phyloP scores from a whole-genome alignment of 768 basidiomycete genomes.

The Phallus indusiatus region DNA sequence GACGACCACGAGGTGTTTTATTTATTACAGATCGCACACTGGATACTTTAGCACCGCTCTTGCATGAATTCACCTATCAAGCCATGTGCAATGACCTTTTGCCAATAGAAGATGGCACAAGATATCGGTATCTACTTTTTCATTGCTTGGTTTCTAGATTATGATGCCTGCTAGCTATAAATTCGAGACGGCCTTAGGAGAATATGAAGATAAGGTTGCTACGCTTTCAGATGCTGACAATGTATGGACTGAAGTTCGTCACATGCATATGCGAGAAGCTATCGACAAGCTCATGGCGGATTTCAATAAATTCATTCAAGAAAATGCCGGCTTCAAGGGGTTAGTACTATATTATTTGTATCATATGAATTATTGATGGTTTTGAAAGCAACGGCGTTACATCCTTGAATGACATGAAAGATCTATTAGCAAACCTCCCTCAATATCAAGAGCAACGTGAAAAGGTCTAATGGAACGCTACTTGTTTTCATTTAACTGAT shows the following conservation, averaged over 20 bases:
- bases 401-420: slow-evolving; percentile 95
- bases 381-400: slow-evolving; percentile 61
- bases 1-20: slow-evolving; percentile 67
- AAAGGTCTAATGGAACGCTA: slow-evolving; percentile 45
- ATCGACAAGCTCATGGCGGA: slow-evolving; percentile 95
- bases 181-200: slow-evolving; percentile 81
- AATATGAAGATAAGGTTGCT: slow-evolving; percentile 82
- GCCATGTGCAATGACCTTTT: slow-evolving; percentile 97
- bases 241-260: slow-evolving; percentile 88
- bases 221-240: slow-evolving; percentile 78
- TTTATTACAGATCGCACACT: slow-evolving; percentile 95
- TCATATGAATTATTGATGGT: slow-evolving; percentile 3
- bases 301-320: slow-evolving; percentile 89
- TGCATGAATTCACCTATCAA: slow-evolving; percentile 99
- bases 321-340: slow-evolving; percentile 93
- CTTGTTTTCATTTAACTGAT: background rate
- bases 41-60: slow-evolving; percentile 82
- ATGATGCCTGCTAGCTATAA: slow-evolving; percentile 54
- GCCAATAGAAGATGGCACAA: slow-evolving; percentile 75
- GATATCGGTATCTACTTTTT: slow-evolving; percentile 61
- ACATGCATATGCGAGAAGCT: slow-evolving; percentile 98
- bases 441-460: slow-evolving; percentile 94
- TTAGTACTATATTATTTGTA: slow-evolving; percentile 26
- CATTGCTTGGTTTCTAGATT: background rate
- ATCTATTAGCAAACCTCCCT: slow-evolving; percentile 92